These are phyloP conservation scores for Aspergillus campestris DNA, from an alignment of 495 filamentous ascomycete genomes.

Conservation along the genomic window DNA sequence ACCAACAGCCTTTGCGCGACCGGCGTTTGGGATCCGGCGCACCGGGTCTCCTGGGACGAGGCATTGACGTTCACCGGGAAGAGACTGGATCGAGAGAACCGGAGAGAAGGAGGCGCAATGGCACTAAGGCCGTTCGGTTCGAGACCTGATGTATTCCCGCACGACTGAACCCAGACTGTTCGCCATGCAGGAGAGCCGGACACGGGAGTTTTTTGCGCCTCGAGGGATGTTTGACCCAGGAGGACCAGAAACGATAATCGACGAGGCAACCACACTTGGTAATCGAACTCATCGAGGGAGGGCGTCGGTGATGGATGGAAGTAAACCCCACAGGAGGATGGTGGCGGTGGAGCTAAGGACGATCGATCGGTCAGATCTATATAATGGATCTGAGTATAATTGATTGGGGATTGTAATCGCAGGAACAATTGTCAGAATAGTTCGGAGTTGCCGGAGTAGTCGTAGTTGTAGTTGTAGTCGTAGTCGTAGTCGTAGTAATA, in stretches of 20 bases:
- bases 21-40: constrained; percentile 60
- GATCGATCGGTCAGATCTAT: too few species aligned
- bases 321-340: neutral
- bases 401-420: too few species aligned
- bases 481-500: too few species aligned
- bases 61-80: constrained; percentile 41
- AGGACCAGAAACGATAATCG: constrained; percentile 37
- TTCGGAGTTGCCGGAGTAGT: too few species aligned
- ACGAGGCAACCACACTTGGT: constrained; percentile 32
- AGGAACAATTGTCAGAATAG: too few species aligned
- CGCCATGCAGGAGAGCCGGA: constrained; percentile 17
- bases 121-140: constrained; percentile 11
- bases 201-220: constrained; percentile 20
- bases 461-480: too few species aligned
- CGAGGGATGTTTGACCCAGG: constrained; percentile 29
- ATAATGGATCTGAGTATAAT: too few species aligned
- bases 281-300: constrained; percentile 33
- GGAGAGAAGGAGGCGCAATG: constrained; percentile 10
- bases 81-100: constrained; percentile 6
- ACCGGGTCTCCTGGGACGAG: constrained; percentile 57
- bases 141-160: constrained; percentile 15
- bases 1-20: constrained; percentile 84
- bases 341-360: neutral
- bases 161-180: constrained; percentile 16
- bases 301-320: constrained; percentile 18